These are phyloP conservation scores for Sanghuangporus sanghuang DNA, from an alignment of 1,284 basidiomycete genomes.

Conservation along the genomic window DNA sequence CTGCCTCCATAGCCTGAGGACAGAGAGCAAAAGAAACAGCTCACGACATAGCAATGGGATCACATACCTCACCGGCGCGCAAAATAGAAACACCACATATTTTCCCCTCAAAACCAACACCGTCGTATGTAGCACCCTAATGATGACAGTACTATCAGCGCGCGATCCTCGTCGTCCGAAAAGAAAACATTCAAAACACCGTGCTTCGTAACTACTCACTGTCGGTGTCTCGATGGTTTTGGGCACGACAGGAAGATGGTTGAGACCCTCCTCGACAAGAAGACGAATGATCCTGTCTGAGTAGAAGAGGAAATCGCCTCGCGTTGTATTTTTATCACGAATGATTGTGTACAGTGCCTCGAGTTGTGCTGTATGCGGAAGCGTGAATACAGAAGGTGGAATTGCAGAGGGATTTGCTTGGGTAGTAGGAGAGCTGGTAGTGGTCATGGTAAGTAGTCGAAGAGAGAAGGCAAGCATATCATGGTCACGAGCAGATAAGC, in stretches of 20 bases:
- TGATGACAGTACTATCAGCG: background rate
- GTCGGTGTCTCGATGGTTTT: slow-evolving; percentile 81
- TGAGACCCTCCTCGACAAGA: slow-evolving; percentile 84
- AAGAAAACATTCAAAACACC: background rate
- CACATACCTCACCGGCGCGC: slow-evolving; percentile 73
- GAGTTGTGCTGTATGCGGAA: slow-evolving; percentile 86
- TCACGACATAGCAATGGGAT: background rate
- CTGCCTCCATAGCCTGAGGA: slow-evolving; percentile 85
- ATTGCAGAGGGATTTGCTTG: slow-evolving; percentile 36
- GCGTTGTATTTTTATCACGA: slow-evolving; percentile 75
- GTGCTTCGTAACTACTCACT: slow-evolving; percentile 31
- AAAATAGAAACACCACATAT: slow-evolving; percentile 95
- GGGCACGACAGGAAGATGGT: slow-evolving; percentile 89
- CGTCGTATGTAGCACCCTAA: slow-evolving; percentile 78
- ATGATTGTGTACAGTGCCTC: slow-evolving; percentile 97
- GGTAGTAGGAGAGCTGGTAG: slow-evolving; percentile 24
- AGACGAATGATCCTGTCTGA: slow-evolving; percentile 76
- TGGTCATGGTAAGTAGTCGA: background rate
- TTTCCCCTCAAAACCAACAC: slow-evolving; percentile 89
- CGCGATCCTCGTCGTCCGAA: background rate
- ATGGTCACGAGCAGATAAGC: no score
- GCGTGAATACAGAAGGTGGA: slow-evolving; percentile 78
- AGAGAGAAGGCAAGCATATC: no score
- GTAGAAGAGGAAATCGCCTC: slow-evolving; percentile 98
- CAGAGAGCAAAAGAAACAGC: background rate